Evolutionary conservation across 2,329 filamentous ascomycete genomes (phyloP), one percentile per base, ranked within the genome.

Genomic region (Tympanopsis confertula): DNA sequence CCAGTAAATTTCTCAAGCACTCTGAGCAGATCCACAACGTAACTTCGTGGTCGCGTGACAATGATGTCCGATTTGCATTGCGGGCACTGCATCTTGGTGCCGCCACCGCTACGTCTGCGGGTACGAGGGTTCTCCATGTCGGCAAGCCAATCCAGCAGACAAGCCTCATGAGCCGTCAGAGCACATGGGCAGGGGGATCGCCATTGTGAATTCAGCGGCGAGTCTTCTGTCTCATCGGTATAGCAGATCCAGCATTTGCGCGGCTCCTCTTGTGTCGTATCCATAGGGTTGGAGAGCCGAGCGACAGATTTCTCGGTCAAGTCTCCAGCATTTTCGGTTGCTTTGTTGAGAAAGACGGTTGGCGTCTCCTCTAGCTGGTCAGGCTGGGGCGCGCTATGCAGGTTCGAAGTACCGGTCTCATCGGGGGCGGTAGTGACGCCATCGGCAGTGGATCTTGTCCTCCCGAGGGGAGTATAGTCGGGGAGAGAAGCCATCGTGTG

Each of bases 121-220:
- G 60, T 63, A 69, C 2, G 73, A 72, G 17, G 71, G 66, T 33
- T 33, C 59, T 95, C 87, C 52, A 86, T 75, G 53, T 94, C 86
- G n/a, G 85, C 82, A 14, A 96, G 82, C 88, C 88, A 98, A 50
- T 86, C 82, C 28, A 96, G 68, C 46, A 96, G 70, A 55, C 88
- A 94, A 42, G 78, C 74, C 56, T 96, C 87, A 55, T 98, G 91
- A 1, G 88, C 91, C 39, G 85, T 84, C 28, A 98, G 69, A 12
- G 85, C 87, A 59, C 91, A 98, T 1, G 82, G 82, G 55, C 91
- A 98, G 2, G 91, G 88, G 39, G 82, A 84, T 33, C 86, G 78
- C 89, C 91, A 98, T 39, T 64, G 57, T 35, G 60, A 55, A 14
- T 52, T 51, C 3, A 69, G 65, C 5, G 66, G 51, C 15, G 62